Evolutionary conservation across 306 rosid species (phyloP), one percentile per base, ranked within the genome.

Genomic region (Mucuna pruriens): DNA sequence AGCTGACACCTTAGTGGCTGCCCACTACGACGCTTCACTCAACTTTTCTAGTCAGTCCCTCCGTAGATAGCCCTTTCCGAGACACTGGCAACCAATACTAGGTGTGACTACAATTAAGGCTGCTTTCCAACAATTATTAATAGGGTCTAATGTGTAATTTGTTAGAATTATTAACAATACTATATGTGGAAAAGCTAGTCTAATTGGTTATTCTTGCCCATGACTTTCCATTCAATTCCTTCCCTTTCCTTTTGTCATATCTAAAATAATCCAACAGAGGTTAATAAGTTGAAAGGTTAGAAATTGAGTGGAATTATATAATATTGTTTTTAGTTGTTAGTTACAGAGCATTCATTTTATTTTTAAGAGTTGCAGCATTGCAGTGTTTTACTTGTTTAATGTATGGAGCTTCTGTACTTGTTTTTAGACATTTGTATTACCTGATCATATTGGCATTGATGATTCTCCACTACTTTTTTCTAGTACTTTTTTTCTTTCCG

Each of bases 301-400:
- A 57, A 22, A 11, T 60, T 12, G 36, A 62, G 1, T 40, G 33
- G 33, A 22, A 55, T 55, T 19, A 54, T 49, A 49, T 16, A 49
- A 16, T 7, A 49, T 17, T 5, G 9, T 49, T n/a, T 51, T 17
- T n/a, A 42, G 20, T 7, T 25, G 7, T 6, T 17, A 51, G 26
- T 54, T 8, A 54, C 7, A 12, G 16, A 19, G 25, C 45, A 54
- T 52, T 67, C 42, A 10, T 67, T 68, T 67, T 66, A 46, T 26
- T 34, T 51, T 67, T 23, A 17, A 40, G 76, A 54, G 5, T 23
- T 67, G 68, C 15, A 54, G 26, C 49, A 62, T 76, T 45, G 80
- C n/a, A 36, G 57, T 16, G 60, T 75, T 42, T 75, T 66, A 71
- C 71, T 71, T 23, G 54, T 61, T 46, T 22, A 13, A 5, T 55